Conservation (phyloP, 257 asterid species). For the Jacaranda copaia region DNA sequence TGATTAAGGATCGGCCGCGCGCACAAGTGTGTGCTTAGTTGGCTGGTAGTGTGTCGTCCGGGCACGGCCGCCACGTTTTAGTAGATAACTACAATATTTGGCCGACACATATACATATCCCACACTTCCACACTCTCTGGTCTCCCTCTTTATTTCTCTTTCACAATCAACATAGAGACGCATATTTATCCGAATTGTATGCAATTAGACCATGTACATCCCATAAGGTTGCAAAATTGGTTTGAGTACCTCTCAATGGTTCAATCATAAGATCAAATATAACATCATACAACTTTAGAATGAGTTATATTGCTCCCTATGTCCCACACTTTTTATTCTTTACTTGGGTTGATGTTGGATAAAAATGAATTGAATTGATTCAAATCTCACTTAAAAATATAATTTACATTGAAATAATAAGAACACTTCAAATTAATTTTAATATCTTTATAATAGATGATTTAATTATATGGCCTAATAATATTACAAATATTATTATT, state of each 20-base stretch:
- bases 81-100: slow-evolving; percentile 53
- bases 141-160: background rate
- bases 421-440: too few relatives aligned
- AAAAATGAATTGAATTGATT: too few relatives aligned
- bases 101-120: slow-evolving; percentile 54
- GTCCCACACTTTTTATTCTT: background rate
- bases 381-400: too few relatives aligned
- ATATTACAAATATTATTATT: too few relatives aligned
- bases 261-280: background rate
- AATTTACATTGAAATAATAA: too few relatives aligned
- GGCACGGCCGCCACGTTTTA: slow-evolving; percentile 67
- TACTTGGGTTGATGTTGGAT: too few relatives aligned
- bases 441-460: too few relatives aligned
- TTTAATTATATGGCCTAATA: too few relatives aligned
- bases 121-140: slow-evolving; percentile 16
- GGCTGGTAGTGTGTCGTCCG: slow-evolving; percentile 60
- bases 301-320: background rate
- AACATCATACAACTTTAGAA: background rate
- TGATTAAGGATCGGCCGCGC: slow-evolving; percentile 40
- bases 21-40: slow-evolving; percentile 37
- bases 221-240: background rate
- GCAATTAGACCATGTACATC: background rate
- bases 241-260: background rate
- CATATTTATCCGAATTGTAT: background rate
- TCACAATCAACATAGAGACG: background rate